Conservation (phyloP, 257 asterid genomes). For the Plantago elongata region DNA sequence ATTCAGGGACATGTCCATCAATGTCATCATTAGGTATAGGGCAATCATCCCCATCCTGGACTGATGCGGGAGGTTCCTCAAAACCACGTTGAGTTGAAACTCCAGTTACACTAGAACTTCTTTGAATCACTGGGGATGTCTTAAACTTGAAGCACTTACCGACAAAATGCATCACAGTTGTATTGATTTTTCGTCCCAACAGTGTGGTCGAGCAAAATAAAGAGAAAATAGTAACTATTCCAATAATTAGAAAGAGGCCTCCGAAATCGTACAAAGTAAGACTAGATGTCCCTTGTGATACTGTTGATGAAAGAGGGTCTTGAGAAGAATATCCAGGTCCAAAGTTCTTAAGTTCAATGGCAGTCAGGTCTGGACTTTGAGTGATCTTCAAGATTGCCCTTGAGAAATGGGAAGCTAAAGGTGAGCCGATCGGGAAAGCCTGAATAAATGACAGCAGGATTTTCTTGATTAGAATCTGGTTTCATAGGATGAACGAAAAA, state of each 20-base stretch:
- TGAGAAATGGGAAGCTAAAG: constrained; percentile 33
- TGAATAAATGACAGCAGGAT: constrained; percentile 7
- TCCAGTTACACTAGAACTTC: neutral
- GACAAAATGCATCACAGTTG: neutral
- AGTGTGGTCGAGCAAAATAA: constrained; percentile 32
- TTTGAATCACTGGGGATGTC: neutral
- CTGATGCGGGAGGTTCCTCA: neutral
- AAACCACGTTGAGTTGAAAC: neutral
- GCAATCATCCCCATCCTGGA: too few species aligned
- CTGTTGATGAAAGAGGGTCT: constrained; percentile 24
- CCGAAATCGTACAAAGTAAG: constrained; percentile 33
- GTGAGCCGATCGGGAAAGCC: constrained; percentile 47
- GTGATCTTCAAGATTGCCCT: constrained; percentile 44
- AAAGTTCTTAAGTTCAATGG: constrained; percentile 27
- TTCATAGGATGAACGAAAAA: neutral
- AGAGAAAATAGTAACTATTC: constrained; percentile 25
- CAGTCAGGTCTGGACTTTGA: constrained; percentile 31
- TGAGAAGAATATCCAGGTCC: constrained; percentile 39
- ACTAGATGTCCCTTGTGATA: constrained; percentile 30
- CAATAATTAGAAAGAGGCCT: constrained; percentile 44
- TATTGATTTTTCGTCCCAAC: constrained; percentile 23
- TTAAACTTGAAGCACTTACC: neutral
- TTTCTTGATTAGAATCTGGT: too few species aligned
- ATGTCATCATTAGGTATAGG: too few species aligned
- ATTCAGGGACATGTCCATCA: too few species aligned